Base-by-base conservation (phyloP, 2,329 filamentous ascomycete genomes). In the Beauveria medogensis region DNA sequence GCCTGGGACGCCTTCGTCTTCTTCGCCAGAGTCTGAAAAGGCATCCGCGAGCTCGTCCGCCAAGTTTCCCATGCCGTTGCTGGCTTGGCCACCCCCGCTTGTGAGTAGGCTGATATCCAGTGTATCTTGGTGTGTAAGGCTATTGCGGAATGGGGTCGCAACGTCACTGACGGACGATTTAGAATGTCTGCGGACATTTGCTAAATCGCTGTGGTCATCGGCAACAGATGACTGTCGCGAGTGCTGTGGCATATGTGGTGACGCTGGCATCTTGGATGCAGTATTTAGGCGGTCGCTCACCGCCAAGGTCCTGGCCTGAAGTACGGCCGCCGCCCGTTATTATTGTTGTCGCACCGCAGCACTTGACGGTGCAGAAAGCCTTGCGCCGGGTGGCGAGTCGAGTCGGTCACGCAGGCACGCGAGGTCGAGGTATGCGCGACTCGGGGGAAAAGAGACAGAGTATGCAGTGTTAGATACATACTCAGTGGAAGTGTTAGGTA, bases 11-110 rank as follows among this genome's bases (percentile, higher is more conserved):
- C 51, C 78, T 14, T 77, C 72, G 22, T 80, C 77, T 48, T 80
- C 79, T 22, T 80, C 81, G 44, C 82, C 84, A 9, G 85, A 87
- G 40, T 85, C 85, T 48, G 83, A 85, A 71, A 89, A 84, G 4
- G 87, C 86, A 68, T 89, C 89, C 1, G 88, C 90, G 53, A 94
- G 77, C 73, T 94, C 90, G 72, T 93, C 90, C 2, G 90, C 90
- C 54, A 94, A 73, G 67, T 91, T 92, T 37, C 90, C 90, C 64
- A 91, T 77, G 9, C 87, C 87, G 63, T 84, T 84, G 55, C 75
- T 76, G 3, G 71, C 71, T 26, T 72, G 74, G 51, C 72, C 72
- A 43, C 73, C 78, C 47, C 73, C 75, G 60, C 70, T 72, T 62
- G 74, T 72, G 53, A 81, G 77, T n/a, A 77, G 71, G 61, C 73